Conservation (phyloP, 1,284 basidiomycete genomes). For the Phylloboletellus chloephorus region DNA sequence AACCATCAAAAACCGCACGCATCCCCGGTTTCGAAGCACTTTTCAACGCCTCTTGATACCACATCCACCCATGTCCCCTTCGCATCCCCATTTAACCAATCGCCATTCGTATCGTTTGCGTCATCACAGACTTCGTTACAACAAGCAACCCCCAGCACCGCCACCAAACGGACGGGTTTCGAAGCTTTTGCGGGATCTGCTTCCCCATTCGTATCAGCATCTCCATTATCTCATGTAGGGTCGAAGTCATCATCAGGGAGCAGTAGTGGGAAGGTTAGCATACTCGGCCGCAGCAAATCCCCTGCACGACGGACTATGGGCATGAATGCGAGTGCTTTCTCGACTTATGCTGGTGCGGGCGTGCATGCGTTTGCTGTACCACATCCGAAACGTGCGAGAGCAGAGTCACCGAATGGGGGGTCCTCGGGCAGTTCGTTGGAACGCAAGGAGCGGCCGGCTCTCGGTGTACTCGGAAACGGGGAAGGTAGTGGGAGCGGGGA, state of each 20-base stretch:
- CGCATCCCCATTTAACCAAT: slow-evolving; percentile 21
- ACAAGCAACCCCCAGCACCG: slow-evolving; percentile 29
- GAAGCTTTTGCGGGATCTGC: slow-evolving; percentile 56
- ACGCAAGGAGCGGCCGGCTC: slow-evolving; percentile 24
- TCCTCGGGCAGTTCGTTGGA: slow-evolving; percentile 43
- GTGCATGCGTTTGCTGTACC: slow-evolving; percentile 46
- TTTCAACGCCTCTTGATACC: slow-evolving; percentile 24
- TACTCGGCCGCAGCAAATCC: slow-evolving; percentile 42
- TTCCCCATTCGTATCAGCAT: slow-evolving; percentile 52
- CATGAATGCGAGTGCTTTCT: slow-evolving; percentile 49
- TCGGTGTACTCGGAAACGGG: slow-evolving; percentile 18
- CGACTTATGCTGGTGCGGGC: slow-evolving; percentile 49
- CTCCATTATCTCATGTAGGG: slow-evolving; percentile 33
- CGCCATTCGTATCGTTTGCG: slow-evolving; percentile 31
- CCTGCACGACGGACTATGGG: slow-evolving; percentile 39
- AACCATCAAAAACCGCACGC: slow-evolving; percentile 29
- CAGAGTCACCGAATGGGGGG: slow-evolving; percentile 43
- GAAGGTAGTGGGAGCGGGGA: slow-evolving; percentile 33
- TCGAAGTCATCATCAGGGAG: slow-evolving; percentile 46
- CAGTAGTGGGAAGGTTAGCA: slow-evolving; percentile 19
- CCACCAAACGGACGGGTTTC: slow-evolving; percentile 53
- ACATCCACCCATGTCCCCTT: slow-evolving; percentile 14
- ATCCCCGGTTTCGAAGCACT: slow-evolving; percentile 12
- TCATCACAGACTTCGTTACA: slow-evolving; percentile 18
- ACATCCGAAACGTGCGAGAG: slow-evolving; percentile 46